These are phyloP conservation scores for Rhodomyrtus psidioides DNA, from an alignment of 441 rosid species.

Conservation along the genomic window DNA sequence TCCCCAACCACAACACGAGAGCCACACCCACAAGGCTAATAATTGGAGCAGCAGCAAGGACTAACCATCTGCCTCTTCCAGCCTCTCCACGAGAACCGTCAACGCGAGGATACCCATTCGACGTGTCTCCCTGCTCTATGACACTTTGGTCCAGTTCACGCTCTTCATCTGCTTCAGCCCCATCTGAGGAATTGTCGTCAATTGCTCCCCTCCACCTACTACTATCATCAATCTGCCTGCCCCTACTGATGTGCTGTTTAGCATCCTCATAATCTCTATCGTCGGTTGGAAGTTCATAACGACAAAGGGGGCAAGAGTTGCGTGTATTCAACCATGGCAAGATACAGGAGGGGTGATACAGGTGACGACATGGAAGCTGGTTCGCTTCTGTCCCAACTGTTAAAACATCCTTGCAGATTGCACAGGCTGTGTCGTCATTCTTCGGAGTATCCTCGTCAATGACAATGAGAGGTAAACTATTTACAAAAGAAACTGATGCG, in stretches of 20 bases:
- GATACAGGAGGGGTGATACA: constrained; percentile 76
- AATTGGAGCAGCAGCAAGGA: constrained; percentile 78
- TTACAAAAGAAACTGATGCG: constrained; percentile 54
- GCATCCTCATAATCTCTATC: constrained; percentile 74
- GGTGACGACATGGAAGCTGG: constrained; percentile 82
- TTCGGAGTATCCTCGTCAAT: constrained; percentile 40
- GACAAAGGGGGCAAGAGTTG: constrained; percentile 92
- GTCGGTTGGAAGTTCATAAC: constrained; percentile 88
- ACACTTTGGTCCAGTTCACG: constrained; percentile 13
- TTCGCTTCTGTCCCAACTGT: constrained; percentile 42
- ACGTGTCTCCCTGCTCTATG: constrained; percentile 16
- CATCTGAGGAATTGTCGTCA: constrained; percentile 32
- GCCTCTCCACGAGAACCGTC: constrained; percentile 12
- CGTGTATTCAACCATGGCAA: constrained; percentile 78
- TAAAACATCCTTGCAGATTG: constrained; percentile 81
- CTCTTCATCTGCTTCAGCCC: constrained; percentile 31
- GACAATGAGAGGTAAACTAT: constrained; percentile 47
- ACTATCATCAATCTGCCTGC: constrained; percentile 15
- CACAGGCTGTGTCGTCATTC: constrained; percentile 50
- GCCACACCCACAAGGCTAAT: constrained; percentile 74
- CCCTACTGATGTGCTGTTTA: constrained; percentile 25
- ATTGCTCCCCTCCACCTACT: constrained; percentile 34
- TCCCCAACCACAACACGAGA: constrained; percentile 67
- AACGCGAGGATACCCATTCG: neutral
- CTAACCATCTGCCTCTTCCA: constrained; percentile 45